These are phyloP conservation scores for Akanthomyces muscarius DNA, from an alignment of 2,329 filamentous ascomycete species.

Conservation along the genomic window DNA sequence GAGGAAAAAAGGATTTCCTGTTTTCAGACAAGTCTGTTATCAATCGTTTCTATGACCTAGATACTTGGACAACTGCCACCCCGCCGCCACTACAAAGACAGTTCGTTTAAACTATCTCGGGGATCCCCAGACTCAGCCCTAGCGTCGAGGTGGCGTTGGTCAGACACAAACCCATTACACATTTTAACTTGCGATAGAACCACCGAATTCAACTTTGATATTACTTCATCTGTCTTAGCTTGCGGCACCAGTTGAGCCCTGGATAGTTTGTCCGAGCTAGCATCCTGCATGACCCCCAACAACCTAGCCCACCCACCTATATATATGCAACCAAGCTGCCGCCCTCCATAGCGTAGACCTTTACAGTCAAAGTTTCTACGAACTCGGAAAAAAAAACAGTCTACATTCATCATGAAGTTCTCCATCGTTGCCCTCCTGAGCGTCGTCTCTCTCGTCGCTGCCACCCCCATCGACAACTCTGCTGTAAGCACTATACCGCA, in stretches of 20 bases:
- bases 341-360: too few species aligned
- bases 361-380: not conserved
- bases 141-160: not conserved
- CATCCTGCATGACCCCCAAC: not conserved
- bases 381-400: not conserved
- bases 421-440: slow-evolving; percentile 8
- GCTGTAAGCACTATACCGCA: not conserved
- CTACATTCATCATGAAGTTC: slow-evolving; percentile 2
- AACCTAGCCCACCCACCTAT: not conserved
- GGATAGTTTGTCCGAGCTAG: not conserved
- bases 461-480: not conserved
- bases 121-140: not conserved
- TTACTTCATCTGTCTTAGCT: too few species aligned
- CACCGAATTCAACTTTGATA: too few species aligned
- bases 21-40: too few species aligned
- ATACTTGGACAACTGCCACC: too few species aligned
- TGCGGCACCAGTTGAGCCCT: too few species aligned
- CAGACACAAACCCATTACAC: slow-evolving; percentile 6
- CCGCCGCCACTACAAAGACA: not conserved
- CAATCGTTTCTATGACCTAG: not conserved
- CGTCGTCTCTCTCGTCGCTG: not conserved
- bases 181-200: not conserved
- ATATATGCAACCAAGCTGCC: not conserved
- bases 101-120: not conserved
- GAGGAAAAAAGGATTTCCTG: not conserved